Conservation (phyloP, 2,329 filamentous ascomycete species). For the Biscogniauxia marginata region DNA sequence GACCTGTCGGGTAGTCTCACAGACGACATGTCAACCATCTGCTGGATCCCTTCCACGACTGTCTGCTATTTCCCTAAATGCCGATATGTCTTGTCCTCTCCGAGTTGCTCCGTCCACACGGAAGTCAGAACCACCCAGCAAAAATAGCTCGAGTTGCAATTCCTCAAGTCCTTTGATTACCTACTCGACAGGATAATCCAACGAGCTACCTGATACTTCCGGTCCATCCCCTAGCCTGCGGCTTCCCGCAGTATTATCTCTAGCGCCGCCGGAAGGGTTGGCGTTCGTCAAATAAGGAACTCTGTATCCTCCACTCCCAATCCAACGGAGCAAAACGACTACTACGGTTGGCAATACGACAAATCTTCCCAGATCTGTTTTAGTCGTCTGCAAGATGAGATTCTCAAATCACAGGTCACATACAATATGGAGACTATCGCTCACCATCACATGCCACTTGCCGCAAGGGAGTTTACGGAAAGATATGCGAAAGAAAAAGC, state of each 20-base stretch:
- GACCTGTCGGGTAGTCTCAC: slow-evolving; percentile 4
- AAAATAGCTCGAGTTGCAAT: not conserved
- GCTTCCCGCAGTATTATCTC: no score
- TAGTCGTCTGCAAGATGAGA: not conserved
- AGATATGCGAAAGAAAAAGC: not conserved
- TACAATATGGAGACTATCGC: not conserved
- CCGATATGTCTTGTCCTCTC: not conserved
- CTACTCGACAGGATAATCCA: no score
- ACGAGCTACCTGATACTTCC: no score
- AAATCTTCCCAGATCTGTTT: not conserved
- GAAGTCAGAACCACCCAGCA: slow-evolving; percentile 3
- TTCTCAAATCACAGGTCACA: not conserved
- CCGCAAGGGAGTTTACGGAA: not conserved
- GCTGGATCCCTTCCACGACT: slow-evolving; percentile 1
- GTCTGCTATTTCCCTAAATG: slow-evolving; percentile 4
- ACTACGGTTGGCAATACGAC: not conserved
- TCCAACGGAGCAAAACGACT: no score
- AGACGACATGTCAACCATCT: slow-evolving; percentile 2
- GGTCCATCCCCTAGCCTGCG: no score
- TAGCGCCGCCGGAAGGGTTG: no score
- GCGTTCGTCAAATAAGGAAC: no score
- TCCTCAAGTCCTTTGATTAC: no score
- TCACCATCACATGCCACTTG: not conserved
- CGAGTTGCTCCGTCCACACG: slow-evolving; percentile 1
- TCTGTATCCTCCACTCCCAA: no score